Evolutionary conservation across 495 filamentous ascomycete species (phyloP), one percentile per base, ranked within the genome.

Genomic region (Oidiodendron maius): DNA sequence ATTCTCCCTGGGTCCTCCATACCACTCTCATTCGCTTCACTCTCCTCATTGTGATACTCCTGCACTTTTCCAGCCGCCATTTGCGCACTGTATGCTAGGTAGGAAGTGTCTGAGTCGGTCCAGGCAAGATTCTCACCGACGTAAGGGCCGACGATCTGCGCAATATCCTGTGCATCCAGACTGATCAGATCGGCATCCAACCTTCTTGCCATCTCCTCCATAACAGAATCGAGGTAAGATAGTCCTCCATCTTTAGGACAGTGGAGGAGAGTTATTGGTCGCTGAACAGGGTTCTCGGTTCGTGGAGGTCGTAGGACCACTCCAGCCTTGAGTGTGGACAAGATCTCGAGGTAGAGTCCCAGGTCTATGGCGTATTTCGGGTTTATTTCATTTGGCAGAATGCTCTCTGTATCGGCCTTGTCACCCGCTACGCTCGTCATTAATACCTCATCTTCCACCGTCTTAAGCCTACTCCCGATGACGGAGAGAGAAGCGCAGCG

Each of bases 131-230:
- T 72, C 58, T 94, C 87, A 30, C 84, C 78, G 18, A 87, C 50
- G 59, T 87, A 87, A 54, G 83, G 76, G 23, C 81, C 86, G 34
- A 85, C 76, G 34, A 97, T 69, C 46, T 89, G 73, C 12, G 89
- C 86, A 52, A 98, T 73, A 61, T 89, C 87, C 51, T 86, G 81
- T 12, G 89, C 82, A 63, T 85, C 81, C 12, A 98, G 64, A 18
- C 78, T 76, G 26, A 98, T 68, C 4, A 96, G 60, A 62, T 97
- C 87, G n/a, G 90, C 82, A 25, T 69, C 65, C 11, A 84, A 49
- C 15, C 77, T 70, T 10, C 65, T 59, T 1, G 89, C 84, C 24
- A 87, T 64, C 23, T 64, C 67, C 37, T 76, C 68, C 6, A 87
- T 74, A 22, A 87, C 60, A 1, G 64, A 61, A 46, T 84, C 72